A percentile compares a stretch with the other conserved stretches of the same genome.
Evolutionary conservation across 768 basidiomycete genomes (phyloP).

Genomic region (Tephrocybe sp.): DNA sequence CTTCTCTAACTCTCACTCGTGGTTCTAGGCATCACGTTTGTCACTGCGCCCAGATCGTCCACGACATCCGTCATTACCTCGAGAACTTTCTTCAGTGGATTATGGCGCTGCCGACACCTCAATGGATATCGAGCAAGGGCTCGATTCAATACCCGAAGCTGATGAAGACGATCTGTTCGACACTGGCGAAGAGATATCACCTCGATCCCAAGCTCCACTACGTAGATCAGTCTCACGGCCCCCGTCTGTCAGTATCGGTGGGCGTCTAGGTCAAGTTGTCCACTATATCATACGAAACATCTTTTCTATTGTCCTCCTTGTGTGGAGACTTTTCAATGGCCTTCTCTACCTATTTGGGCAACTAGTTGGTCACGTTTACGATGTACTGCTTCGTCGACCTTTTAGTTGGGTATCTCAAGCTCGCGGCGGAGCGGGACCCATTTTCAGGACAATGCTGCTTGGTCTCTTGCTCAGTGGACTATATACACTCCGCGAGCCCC

Average conservation of each 20-base stretch:
- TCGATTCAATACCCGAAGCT: slow-evolving; percentile 63
- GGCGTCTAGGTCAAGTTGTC: slow-evolving; percentile 38
- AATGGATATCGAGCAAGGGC: slow-evolving; percentile 45
- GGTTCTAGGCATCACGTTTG: slow-evolving; percentile 24
- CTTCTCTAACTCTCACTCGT: slow-evolving; percentile 12
- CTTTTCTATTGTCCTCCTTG: slow-evolving; percentile 18
- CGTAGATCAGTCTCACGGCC: slow-evolving; percentile 31
- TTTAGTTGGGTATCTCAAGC: slow-evolving; percentile 33
- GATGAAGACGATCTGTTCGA: slow-evolving; percentile 44
- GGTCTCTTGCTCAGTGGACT: slow-evolving; percentile 43
- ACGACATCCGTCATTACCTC: slow-evolving; percentile 31
- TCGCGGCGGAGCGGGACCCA: slow-evolving; percentile 19
- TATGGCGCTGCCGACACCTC: slow-evolving; percentile 32
- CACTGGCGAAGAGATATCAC: slow-evolving; percentile 18
- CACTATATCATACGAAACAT: slow-evolving; percentile 25
- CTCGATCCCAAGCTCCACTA: slow-evolving; percentile 10
- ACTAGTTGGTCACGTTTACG: slow-evolving; percentile 45
- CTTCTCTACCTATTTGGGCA: slow-evolving; percentile 43
- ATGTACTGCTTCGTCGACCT: slow-evolving; percentile 49
- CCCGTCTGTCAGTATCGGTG: slow-evolving; percentile 35
- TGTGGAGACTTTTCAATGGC: slow-evolving; percentile 30
- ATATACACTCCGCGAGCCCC: slow-evolving; percentile 38
- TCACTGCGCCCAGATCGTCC: slow-evolving; percentile 34
- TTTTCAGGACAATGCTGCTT: slow-evolving; percentile 41
- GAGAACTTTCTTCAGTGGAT: slow-evolving; percentile 23